Evolutionary conservation across 352 stramenopile species (phyloP).

Genomic region (Globisporangium okanoganense): DNA sequence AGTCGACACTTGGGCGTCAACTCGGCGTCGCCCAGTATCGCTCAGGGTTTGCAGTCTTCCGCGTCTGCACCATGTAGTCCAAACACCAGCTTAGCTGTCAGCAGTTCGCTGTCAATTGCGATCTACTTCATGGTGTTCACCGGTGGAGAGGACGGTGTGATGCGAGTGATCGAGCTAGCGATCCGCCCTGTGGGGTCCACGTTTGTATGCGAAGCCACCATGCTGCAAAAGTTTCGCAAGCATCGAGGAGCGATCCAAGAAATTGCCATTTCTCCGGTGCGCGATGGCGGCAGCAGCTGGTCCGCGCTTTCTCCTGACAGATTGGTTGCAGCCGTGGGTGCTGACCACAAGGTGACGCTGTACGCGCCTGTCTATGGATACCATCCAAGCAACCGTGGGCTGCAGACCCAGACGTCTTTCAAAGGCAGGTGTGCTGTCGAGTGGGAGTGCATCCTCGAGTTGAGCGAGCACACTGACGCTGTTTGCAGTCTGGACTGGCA

Average conservation of each 20-base stretch:
- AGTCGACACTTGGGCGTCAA: slow-evolving; percentile 32
- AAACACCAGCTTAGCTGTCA: background rate
- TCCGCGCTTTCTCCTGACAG: slow-evolving; percentile 38
- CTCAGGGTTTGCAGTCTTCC: background rate
- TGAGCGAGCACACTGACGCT: slow-evolving; percentile 58
- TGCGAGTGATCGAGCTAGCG: slow-evolving; percentile 52
- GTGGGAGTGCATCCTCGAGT: slow-evolving; percentile 60
- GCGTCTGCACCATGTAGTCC: slow-evolving; percentile 26
- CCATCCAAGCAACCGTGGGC: slow-evolving; percentile 24
- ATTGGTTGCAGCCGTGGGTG: slow-evolving; percentile 55
- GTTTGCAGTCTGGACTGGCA: slow-evolving; percentile 57
- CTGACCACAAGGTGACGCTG: slow-evolving; percentile 54
- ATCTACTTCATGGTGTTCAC: slow-evolving; percentile 69
- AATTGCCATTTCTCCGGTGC: slow-evolving; percentile 49
- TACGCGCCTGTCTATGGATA: slow-evolving; percentile 55
- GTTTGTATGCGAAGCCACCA: slow-evolving; percentile 38
- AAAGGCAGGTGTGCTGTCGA: slow-evolving; percentile 25
- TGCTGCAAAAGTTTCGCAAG: slow-evolving; percentile 55
- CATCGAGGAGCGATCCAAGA: slow-evolving; percentile 62
- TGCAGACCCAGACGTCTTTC: slow-evolving; percentile 1
- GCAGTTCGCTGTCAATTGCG: slow-evolving; percentile 6
- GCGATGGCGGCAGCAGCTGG: slow-evolving; percentile 15
- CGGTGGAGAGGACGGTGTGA: slow-evolving; percentile 51
- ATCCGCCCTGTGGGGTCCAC: slow-evolving; percentile 23
- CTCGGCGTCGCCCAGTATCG: background rate